Conservation (phyloP, 352 stramenopile species). For the Phytophthora kernoviae region DNA sequence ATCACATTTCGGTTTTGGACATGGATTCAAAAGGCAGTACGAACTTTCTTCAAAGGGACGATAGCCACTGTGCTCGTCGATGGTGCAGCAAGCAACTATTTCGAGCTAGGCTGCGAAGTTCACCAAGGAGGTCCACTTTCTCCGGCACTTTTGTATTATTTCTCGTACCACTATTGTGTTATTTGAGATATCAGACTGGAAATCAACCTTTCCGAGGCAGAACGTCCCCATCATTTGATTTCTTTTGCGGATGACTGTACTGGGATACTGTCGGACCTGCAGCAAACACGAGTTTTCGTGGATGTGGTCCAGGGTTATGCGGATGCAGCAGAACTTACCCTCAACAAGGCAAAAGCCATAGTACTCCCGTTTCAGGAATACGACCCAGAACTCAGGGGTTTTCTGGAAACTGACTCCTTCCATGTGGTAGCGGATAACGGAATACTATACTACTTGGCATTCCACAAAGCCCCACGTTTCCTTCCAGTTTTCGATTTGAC, state of each 20-base stretch:
- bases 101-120: slow-evolving; percentile 14
- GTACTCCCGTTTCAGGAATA: slow-evolving; percentile 8
- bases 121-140: slow-evolving; percentile 21
- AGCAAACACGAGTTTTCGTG: slow-evolving; percentile 1
- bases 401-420: not conserved
- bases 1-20: slow-evolving; percentile 14
- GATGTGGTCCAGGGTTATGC: not conserved
- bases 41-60: slow-evolving; percentile 15
- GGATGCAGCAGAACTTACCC: not conserved
- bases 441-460: not conserved
- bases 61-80: slow-evolving; percentile 19
- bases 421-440: slow-evolving; percentile 5
- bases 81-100: slow-evolving; percentile 6
- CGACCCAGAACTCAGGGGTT: not conserved
- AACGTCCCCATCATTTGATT: not conserved
- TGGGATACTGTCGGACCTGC: slow-evolving; percentile 1
- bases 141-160: slow-evolving; percentile 20
- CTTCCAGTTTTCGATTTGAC: slow-evolving; percentile 2
- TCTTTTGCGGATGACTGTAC: slow-evolving; percentile 22
- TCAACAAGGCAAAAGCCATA: slow-evolving; percentile 11
- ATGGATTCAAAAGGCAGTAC: slow-evolving; percentile 3
- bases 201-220: not conserved
- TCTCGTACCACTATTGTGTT: slow-evolving; percentile 13
- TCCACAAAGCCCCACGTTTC: slow-evolving; percentile 1
- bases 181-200: not conserved